Base-by-base conservation (phyloP, 139 green algal species). In the Pleodorina starrii region DNA sequence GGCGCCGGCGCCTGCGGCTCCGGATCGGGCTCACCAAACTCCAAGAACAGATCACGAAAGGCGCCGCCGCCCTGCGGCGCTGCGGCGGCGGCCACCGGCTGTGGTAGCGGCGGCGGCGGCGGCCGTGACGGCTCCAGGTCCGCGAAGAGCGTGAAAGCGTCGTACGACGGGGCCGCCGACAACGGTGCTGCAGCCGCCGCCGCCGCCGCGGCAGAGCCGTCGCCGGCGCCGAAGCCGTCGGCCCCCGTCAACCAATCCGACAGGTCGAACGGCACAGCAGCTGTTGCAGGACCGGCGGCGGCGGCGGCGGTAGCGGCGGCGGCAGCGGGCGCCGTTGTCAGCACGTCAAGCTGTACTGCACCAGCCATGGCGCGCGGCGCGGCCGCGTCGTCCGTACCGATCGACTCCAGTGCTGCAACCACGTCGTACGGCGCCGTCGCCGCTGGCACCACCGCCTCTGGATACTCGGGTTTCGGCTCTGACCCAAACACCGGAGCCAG, bases 11-110 rank as follows among this genome's bases (percentile, higher is more conserved):
- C 59, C 59, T 10, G 11, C 27, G 71, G 40, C 1, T 66, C 74
- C 23, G 44, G 74, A 29, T 82, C 74, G 10, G 74, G 74, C 43
- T 82, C 74, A 12, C 74, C 74, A 43, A 82, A 82, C 27, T 44
- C 74, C 74, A 82, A 25, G 25, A 66, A 14, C 74, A 82, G 2
- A 14, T 80, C 72, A 16, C 23, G 42, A 2, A 80, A 80, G 72
- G 72, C 42, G 40, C 42, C 42, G 1, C 40, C 16, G 25, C 0
- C 10, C 4, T 36, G 40, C 12, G 7, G 21, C 40, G 12, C 3
- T 23, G 72, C 40, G 40, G 38, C 69, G 19, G 40, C 36, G 3
- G 69, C 14, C 36, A 25, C 48, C 63, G 54, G 54, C 6, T 66
- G 21, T 5, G 54, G 54, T 25, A 10, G 35, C 68, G 35, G 68